Percentiles rank a stretch among this genome's conserved stretches.
phyloP scores from a whole-genome alignment of 1,284 basidiomycete genomes.

The Ganoderma leucocontextum region DNA sequence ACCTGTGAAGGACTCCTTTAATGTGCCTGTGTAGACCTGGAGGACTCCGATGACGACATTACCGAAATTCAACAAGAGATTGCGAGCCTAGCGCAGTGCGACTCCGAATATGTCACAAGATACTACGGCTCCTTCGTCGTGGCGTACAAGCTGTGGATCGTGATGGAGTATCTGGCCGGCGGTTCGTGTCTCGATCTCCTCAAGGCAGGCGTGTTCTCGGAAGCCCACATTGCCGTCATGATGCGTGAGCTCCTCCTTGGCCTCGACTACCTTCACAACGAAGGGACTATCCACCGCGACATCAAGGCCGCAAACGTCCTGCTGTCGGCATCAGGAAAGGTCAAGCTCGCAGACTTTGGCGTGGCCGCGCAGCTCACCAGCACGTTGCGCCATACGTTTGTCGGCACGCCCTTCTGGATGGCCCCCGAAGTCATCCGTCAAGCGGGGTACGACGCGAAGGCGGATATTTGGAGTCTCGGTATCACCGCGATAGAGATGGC shows the following conservation, averaged over 20 bases:
- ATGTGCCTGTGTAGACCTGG: constrained; percentile 63
- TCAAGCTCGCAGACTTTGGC: constrained; percentile 98
- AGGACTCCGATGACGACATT: constrained; percentile 94
- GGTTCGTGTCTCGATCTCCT: constrained; percentile 98
- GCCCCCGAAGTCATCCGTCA: constrained; percentile 97
- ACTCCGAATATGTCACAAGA: constrained; percentile 94
- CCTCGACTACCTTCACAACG: constrained; percentile 92
- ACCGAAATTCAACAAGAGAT: constrained; percentile 98
- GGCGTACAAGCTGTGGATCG: constrained; percentile 98
- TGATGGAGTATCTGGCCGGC: constrained; percentile 99
- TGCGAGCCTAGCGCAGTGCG: constrained; percentile 93
- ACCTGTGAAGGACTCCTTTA: constrained; percentile 15
- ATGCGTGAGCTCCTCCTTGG: constrained; percentile 95
- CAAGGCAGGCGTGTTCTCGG: constrained; percentile 90
- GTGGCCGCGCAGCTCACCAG: constrained; percentile 93
- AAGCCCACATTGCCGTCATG: constrained; percentile 93
- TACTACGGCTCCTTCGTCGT: constrained; percentile 98
- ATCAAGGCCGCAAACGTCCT: constrained; percentile 99
- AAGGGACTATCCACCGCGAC: constrained; percentile 97
- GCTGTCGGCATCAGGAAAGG: constrained; percentile 88
- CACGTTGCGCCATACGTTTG: constrained; percentile 92
- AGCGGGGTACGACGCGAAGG: constrained; percentile 95
- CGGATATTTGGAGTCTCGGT: constrained; percentile 97
- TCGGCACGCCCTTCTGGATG: constrained; percentile 98
- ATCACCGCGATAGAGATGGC: constrained; percentile 98